phyloP scores from a whole-genome alignment of 1,284 basidiomycete species.

The Fistulina hepatica region DNA sequence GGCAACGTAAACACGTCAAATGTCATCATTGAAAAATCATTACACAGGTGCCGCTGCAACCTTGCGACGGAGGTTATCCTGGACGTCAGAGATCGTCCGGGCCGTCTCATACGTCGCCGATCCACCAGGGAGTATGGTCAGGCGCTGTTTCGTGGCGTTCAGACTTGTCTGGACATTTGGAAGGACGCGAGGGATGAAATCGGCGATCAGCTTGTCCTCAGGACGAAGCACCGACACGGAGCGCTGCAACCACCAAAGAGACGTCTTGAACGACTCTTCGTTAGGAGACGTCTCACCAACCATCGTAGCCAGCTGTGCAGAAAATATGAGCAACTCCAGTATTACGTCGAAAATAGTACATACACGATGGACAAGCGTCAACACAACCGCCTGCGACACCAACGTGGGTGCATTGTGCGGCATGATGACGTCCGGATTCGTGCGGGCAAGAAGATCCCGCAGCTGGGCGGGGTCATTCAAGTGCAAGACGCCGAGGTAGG shows the following conservation, averaged over 20 bases:
- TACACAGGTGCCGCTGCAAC: too few species aligned
- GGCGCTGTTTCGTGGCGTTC: slow-evolving; percentile 65
- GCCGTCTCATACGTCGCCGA: slow-evolving; percentile 53
- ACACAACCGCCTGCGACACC: slow-evolving; percentile 69
- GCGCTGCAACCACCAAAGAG: slow-evolving; percentile 76
- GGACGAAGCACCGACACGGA: slow-evolving; percentile 57
- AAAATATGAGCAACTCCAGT: slow-evolving; percentile 9
- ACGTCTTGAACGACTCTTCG: slow-evolving; percentile 69
- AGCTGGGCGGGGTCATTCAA: slow-evolving; percentile 63
- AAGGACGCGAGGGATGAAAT: slow-evolving; percentile 68
- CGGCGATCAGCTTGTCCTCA: slow-evolving; percentile 70
- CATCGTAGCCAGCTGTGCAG: slow-evolving; percentile 49
- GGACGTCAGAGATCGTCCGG: slow-evolving; percentile 59
- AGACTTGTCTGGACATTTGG: slow-evolving; percentile 66
- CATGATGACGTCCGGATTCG: slow-evolving; percentile 69
- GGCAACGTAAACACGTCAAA: too few species aligned
- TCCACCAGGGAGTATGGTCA: slow-evolving; percentile 63
- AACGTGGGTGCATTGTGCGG: slow-evolving; percentile 56
- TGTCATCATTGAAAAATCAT: too few species aligned
- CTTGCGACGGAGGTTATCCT: slow-evolving; percentile 62
- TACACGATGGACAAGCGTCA: slow-evolving; percentile 72
- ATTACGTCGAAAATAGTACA: slow-evolving; percentile 20
- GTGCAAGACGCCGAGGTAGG: slow-evolving; percentile 61
- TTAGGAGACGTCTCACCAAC: slow-evolving; percentile 63
- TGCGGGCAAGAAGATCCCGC: slow-evolving; percentile 58